Evolutionary conservation across 1,284 basidiomycete species (phyloP).

Genomic region (Pseudozyma sp.): DNA sequence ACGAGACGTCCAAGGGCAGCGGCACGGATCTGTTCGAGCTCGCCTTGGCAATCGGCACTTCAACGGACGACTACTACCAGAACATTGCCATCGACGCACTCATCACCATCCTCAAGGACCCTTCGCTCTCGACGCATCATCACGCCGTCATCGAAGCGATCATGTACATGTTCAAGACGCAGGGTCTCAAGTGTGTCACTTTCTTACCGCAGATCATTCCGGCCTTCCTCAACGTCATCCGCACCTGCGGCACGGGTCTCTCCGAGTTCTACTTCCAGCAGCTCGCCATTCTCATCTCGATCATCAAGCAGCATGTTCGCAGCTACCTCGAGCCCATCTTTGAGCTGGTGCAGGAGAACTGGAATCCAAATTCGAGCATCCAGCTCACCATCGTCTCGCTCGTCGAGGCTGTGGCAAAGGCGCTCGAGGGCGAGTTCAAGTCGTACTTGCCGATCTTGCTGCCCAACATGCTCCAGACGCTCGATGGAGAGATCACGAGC

Average conservation of each 20-base stretch:
- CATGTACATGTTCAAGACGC: slow-evolving; percentile 99
- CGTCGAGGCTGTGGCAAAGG: slow-evolving; percentile 93
- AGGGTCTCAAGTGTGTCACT: slow-evolving; percentile 93
- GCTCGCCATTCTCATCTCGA: slow-evolving; percentile 92
- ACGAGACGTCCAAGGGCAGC: slow-evolving; percentile 71
- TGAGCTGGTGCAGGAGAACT: slow-evolving; percentile 66
- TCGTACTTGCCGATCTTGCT: slow-evolving; percentile 93
- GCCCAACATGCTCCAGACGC: slow-evolving; percentile 86
- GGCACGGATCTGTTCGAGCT: slow-evolving; percentile 74
- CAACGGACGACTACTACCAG: slow-evolving; percentile 92
- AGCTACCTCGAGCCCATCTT: slow-evolving; percentile 72
- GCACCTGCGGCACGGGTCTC: slow-evolving; percentile 79
- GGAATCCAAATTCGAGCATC: slow-evolving; percentile 75
- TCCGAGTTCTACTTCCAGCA: slow-evolving; percentile 97
- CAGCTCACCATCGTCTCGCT: slow-evolving; percentile 93
- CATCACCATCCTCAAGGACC: slow-evolving; percentile 83
- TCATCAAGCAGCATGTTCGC: slow-evolving; percentile 97
- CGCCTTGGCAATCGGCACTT: slow-evolving; percentile 71
- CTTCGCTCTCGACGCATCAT: slow-evolving; percentile 73
- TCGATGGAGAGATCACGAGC: slow-evolving; percentile 70
- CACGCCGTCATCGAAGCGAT: slow-evolving; percentile 92
- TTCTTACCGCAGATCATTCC: slow-evolving; percentile 97
- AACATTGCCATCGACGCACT: slow-evolving; percentile 93
- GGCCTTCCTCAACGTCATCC: slow-evolving; percentile 90
- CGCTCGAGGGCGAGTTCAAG: slow-evolving; percentile 97